These are phyloP conservation scores for Helicostylum pulchrum DNA, from an alignment of 192 early-diverging fungal species.

Conservation along the genomic window DNA sequence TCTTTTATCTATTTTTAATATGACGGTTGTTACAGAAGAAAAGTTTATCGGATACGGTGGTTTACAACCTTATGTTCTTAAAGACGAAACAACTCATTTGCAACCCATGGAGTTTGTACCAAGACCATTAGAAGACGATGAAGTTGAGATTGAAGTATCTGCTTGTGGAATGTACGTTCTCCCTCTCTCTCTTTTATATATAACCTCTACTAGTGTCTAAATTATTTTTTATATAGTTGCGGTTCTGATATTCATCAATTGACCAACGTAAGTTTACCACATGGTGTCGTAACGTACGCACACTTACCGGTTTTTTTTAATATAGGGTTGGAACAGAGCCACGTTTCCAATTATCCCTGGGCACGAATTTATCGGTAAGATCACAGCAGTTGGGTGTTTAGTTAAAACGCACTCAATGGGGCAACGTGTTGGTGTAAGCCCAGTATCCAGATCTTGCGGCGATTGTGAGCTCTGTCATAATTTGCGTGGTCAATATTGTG, in stretches of 20 bases:
- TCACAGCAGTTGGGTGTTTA: constrained; percentile 36
- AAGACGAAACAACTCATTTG: constrained; percentile 16
- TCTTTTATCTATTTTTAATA: neutral
- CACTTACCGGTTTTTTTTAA: neutral
- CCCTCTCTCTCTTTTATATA: too few species aligned
- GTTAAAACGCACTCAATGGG: constrained; percentile 37
- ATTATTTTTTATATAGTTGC: constrained; percentile 53
- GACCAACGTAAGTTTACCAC: constrained; percentile 52
- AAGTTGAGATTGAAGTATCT: constrained; percentile 46
- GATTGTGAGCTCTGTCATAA: constrained; percentile 35
- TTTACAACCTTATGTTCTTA: constrained; percentile 14
- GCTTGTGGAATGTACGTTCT: constrained; percentile 44
- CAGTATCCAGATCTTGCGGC: constrained; percentile 26
- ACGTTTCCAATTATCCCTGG: constrained; percentile 45
- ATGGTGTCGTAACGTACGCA: too few species aligned
- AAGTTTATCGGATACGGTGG: constrained; percentile 27
- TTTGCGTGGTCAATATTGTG: constrained; percentile 34
- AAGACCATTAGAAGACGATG: constrained; percentile 36
- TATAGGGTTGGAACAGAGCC: constrained; percentile 31
- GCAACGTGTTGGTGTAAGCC: constrained; percentile 47
- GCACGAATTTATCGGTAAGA: constrained; percentile 55
- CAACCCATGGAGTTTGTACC: constrained; percentile 32
- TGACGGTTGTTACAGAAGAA: constrained; percentile 6
- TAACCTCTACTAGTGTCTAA: neutral
- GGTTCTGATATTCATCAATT: constrained; percentile 73